Evolutionary conservation across 2,329 filamentous ascomycete genomes (phyloP).

Genomic region (Neoscytalidium dimidiatum): DNA sequence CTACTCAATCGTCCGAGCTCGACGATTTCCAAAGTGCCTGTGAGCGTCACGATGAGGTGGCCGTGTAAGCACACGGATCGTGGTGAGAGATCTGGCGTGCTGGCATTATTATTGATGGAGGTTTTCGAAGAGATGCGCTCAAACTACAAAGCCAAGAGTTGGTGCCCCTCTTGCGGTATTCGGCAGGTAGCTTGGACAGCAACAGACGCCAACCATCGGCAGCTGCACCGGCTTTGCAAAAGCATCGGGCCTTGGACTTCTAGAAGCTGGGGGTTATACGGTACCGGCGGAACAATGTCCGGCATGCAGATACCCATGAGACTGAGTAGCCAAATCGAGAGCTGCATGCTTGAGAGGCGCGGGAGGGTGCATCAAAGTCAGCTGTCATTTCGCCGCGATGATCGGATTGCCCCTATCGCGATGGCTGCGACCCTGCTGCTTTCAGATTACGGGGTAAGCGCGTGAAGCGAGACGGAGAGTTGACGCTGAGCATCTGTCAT

Average conservation of each 20-base stretch:
- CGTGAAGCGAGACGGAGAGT: slow-evolving; percentile 12
- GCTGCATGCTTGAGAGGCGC: not conserved
- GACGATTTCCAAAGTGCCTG: too few species aligned
- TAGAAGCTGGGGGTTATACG: not conserved
- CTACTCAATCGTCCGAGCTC: too few species aligned
- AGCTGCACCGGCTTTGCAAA: not conserved
- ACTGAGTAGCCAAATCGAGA: not conserved
- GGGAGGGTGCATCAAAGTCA: not conserved
- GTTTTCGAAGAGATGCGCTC: not conserved
- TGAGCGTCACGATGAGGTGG: too few species aligned
- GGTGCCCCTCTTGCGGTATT: not conserved
- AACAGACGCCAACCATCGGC: not conserved
- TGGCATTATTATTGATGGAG: not conserved
- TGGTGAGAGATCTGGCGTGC: too few species aligned
- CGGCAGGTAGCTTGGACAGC: not conserved
- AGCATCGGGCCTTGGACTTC: not conserved
- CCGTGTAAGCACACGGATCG: too few species aligned
- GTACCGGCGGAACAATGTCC: not conserved
- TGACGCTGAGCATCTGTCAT: not conserved
- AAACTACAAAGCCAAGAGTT: not conserved
- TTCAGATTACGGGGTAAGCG: slow-evolving; percentile 12
- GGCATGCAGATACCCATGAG: not conserved
- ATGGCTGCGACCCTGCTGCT: not conserved
- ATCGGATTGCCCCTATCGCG: not conserved
- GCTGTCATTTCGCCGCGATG: not conserved